Evolutionary conservation across 495 filamentous ascomycete genomes (phyloP), one percentile per base, ranked within the genome.

Genomic region (Terfezia claveryi): DNA sequence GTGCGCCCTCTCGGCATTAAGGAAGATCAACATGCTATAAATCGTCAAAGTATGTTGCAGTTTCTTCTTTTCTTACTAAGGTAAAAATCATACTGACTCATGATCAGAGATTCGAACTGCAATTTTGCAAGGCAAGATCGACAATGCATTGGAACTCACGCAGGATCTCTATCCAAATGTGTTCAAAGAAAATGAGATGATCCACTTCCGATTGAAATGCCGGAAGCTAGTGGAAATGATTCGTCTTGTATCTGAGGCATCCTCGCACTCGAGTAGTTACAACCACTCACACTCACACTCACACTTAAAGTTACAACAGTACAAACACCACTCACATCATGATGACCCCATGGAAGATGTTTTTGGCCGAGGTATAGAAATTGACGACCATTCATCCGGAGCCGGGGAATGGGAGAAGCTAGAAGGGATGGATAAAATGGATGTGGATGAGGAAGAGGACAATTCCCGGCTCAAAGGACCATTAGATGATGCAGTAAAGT

Each of bases 181-280:
- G 8, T 74, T 99, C 10, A 73, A 78, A 44, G 77, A 85, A n/a
- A 85, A 93, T 59, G 79, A 85, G 36, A 80, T 87, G 44, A 87
- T 95, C 32, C 82, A 87, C 66, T 99, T 96, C 69, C 81, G 85
- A 55, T 72, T 99, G 51, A 78, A 81, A 56, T 94, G 91, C 63
- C 77, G 86, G 58, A 94, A 89, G 67, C 93, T 95, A 63, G 78
- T 96, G 51, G 91, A 98, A 68, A 93, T 98, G 85, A 89, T 94
- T 59, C 80, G 87, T 23, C 78, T 75, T 55, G 81, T 77, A 56
- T 81, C 79, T 57, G 44, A 9, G 23, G 56, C 12, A 57, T 20
- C 20, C 38, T 55, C 23, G 50, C 57, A 59, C 38, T 51, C 56
- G 8, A 61, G 55, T 63, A 68, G 63, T 56, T 46, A 46, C 51